Evolutionary conservation across 1,139 yeast genomes (phyloP).

Genomic region (Lodderomyces metapsilosis): DNA sequence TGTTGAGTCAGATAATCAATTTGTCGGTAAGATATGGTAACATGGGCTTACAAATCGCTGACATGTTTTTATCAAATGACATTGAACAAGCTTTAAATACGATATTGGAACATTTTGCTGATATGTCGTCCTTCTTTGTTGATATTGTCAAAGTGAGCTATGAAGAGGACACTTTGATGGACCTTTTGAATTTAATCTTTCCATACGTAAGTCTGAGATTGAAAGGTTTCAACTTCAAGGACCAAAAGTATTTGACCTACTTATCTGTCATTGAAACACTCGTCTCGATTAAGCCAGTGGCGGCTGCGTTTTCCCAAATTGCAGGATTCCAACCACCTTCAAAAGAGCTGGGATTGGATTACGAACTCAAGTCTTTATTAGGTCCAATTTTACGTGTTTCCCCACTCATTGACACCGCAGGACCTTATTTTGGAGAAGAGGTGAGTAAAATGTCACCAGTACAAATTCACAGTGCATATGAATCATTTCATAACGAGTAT

Average conservation of each 20-base stretch:
- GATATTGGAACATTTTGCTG: conserved; percentile 31
- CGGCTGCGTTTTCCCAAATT: conserved; percentile 56
- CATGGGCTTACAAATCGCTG: conserved; percentile 68
- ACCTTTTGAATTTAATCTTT: conserved; percentile 56
- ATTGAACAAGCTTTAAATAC: conserved; percentile 25
- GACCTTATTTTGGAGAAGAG: conserved; percentile 45
- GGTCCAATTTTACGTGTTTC: conserved; percentile 80
- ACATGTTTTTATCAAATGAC: conserved; percentile 53
- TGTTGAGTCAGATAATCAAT: conserved; percentile 51
- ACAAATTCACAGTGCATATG: conserved; percentile 48
- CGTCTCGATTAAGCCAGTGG: conserved; percentile 60
- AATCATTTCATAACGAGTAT: conserved; percentile 60
- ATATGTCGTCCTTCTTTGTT: conserved; percentile 52
- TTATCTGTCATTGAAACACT: conserved; percentile 58
- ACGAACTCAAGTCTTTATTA: conserved; percentile 61
- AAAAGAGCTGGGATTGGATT: conserved; percentile 42
- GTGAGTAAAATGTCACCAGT: conserved; percentile 36
- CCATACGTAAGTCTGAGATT: conserved; percentile 41
- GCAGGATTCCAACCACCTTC: conserved; percentile 53
- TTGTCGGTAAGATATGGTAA: conserved; percentile 66
- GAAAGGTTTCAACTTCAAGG: conserved; percentile 35
- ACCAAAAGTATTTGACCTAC: conserved; percentile 51
- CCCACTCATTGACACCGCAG: conserved; percentile 53
- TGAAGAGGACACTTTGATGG: conserved; percentile 65
- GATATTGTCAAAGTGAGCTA: conserved; percentile 58